Evolutionary conservation across 495 filamentous ascomycete genomes (phyloP), one percentile per base, ranked within the genome.

Genomic region (Aspergillus nanangensis): DNA sequence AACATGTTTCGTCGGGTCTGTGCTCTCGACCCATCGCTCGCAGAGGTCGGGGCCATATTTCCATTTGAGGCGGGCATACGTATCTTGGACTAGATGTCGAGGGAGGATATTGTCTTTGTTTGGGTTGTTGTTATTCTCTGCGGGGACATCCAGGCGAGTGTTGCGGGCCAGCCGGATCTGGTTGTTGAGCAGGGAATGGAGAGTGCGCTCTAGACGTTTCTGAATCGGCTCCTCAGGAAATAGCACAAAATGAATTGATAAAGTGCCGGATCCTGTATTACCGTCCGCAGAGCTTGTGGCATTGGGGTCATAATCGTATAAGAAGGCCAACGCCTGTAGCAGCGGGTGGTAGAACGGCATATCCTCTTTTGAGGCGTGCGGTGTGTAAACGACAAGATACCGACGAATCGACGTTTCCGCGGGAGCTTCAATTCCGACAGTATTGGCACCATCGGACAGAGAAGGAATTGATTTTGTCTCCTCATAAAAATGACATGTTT

Each of bases 1-100:
- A 7, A 96, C 88, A 63, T 97, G 90, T 61, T 96, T 97, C 17
- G 72, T 74, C 0, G 90, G 87, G 60, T 95, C 90, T 2, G 92
- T 96, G 36, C 74, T 72, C 66, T 97, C 92, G 10, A 79, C 81
- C 93, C 94, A 97, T 7, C 60, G 59, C 19, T 76, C 61, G 19
- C 85, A 81, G 14, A 98, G 70, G 10, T 59, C 52, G 3, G 74
- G 66, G 0, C 87, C 88, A 63, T 97, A 89, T 38, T 76, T 81
- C 15, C 71, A 62, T 63, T 96, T 95, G 7, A 98, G 76, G n/a
- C 77, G 72, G 1, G 83, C 64, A 60, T 96, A 97, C 0, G 81
- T 91, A 58, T 90, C 79, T 57, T 96, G 89, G 21, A 89, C 76
- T 3, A 72, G 60, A 47, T 81, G 79, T 51, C 87, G 86, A 3